Percentiles rank a stretch among this genome's conserved stretches.
These are phyloP conservation scores for Anthracocystis panici-leucophaei DNA, from an alignment of 1,284 basidiomycete genomes.

Conservation along the genomic window DNA sequence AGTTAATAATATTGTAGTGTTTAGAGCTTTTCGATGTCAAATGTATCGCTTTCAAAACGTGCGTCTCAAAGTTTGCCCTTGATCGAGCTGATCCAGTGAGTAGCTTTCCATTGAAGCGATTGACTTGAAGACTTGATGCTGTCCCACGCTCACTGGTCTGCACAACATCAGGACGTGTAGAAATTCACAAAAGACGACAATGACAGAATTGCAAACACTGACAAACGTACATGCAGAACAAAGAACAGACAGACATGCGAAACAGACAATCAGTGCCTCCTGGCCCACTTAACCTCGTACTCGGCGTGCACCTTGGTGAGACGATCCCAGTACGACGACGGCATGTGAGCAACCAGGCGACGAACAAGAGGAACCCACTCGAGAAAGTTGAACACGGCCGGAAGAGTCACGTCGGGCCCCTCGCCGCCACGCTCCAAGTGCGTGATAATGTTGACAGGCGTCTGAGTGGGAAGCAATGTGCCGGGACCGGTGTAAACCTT, in stretches of 20 bases:
- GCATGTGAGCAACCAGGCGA: slow-evolving; percentile 35
- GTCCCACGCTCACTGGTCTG: not conserved
- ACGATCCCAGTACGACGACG: slow-evolving; percentile 46
- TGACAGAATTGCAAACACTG: not conserved
- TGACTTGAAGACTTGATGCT: not conserved
- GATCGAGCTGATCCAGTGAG: too few species aligned
- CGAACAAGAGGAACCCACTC: slow-evolving; percentile 27
- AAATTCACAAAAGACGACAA: not conserved
- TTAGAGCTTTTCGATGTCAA: too few species aligned
- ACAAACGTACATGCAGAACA: not conserved
- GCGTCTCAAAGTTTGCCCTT: too few species aligned
- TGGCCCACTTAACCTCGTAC: slow-evolving; percentile 20
- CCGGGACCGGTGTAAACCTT: slow-evolving; percentile 48
- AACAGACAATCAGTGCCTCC: slow-evolving; percentile 16
- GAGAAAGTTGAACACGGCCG: slow-evolving; percentile 21
- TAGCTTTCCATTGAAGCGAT: too few species aligned
- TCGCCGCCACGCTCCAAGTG: slow-evolving; percentile 37
- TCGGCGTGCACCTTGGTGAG: slow-evolving; percentile 42
- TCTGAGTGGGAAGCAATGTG: slow-evolving; percentile 38
- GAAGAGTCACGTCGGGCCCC: slow-evolving; percentile 41
- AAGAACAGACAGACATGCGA: not conserved
- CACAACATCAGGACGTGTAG: not conserved
- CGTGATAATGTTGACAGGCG: slow-evolving; percentile 41
- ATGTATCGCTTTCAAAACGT: too few species aligned
- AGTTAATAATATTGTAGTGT: too few species aligned